Evolutionary conservation across 352 stramenopile genomes (phyloP).

Genomic region (Phytophthora pluvialis): DNA sequence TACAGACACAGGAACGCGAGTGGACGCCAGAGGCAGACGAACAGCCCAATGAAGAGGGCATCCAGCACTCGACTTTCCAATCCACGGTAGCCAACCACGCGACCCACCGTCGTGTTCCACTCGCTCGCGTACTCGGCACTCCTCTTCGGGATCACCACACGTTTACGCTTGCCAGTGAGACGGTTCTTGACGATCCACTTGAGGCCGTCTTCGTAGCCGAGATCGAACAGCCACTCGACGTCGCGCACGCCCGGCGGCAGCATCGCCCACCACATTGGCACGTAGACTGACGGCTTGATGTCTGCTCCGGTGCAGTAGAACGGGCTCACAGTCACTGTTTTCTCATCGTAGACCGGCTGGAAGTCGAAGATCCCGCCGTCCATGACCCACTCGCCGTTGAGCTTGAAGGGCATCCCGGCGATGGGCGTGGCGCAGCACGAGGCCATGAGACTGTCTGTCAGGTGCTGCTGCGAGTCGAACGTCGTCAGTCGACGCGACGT

Average conservation of each 20-base stretch:
- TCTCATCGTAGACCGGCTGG: constrained; percentile 71
- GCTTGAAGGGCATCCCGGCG: constrained; percentile 77
- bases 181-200: constrained; percentile 68
- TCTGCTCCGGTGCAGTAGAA: constrained; percentile 89
- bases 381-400: constrained; percentile 84
- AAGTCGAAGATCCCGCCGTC: constrained; percentile 8
- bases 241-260: constrained; percentile 69
- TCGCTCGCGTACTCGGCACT: constrained; percentile 48
- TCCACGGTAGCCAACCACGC: constrained; percentile 73
- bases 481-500: constrained; percentile 62
- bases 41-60: constrained; percentile 67
- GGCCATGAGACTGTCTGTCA: constrained; percentile 62
- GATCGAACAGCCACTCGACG: constrained; percentile 85
- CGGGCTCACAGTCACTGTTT: constrained; percentile 80
- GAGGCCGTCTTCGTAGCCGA: constrained; percentile 83
- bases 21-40: constrained; percentile 51
- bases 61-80: constrained; percentile 74
- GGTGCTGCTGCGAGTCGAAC: constrained; percentile 67
- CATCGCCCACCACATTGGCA: constrained; percentile 88
- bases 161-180: constrained; percentile 31
- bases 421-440: constrained; percentile 83
- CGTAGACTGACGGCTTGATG: constrained; percentile 88
- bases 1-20: constrained; percentile 75
- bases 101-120: constrained; percentile 73
- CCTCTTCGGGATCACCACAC: constrained; percentile 56